Conservation (phyloP, 495 filamentous ascomycete genomes). For the Apodospora peruviana region DNA sequence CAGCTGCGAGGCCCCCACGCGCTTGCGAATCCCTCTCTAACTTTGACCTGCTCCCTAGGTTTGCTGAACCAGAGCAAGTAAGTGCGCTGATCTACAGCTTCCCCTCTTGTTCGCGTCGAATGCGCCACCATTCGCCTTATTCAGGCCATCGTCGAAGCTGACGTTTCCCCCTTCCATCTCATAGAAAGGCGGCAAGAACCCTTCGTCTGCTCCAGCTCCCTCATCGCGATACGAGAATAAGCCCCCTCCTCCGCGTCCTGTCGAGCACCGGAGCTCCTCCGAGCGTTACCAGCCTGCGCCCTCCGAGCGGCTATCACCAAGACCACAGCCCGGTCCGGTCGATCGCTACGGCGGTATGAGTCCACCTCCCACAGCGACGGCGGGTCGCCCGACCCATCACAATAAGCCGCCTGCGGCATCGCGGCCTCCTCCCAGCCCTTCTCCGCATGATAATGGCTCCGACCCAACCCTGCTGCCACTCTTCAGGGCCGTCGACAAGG, state of each 20-base stretch:
- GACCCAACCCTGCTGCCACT: conserved; percentile 76
- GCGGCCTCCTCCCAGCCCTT: conserved; percentile 60
- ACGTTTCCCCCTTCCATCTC: conserved; percentile 1
- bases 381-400: conserved; percentile 39
- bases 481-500: conserved; percentile 87
- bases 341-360: conserved; percentile 21
- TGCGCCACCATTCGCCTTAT: conserved; percentile 5
- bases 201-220: conserved; percentile 5
- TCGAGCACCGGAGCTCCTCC: conserved; percentile 18
- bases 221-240: conserved; percentile 37
- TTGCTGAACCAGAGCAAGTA: conserved; percentile 93
- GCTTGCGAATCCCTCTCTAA: too few relatives aligned
- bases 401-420: conserved; percentile 51
- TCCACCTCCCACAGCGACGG: conserved; percentile 24
- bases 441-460: conserved; percentile 52
- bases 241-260: conserved; percentile 28
- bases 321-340: conserved; percentile 2
- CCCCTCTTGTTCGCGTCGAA: too few relatives aligned
- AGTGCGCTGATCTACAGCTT: conserved; percentile 11
- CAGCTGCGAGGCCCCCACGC: too few relatives aligned
- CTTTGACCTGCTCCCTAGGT: conserved; percentile 43
- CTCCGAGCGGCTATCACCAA: conserved; percentile 7
- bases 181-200: conserved; percentile 28
- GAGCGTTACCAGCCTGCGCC: conserved; percentile 11
- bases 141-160: conserved; percentile 9